A percentile compares a stretch with the other conserved stretches of the same genome.
These are phyloP conservation scores for Periconia sp. DNA, from an alignment of 2,329 filamentous ascomycete genomes.

Conservation along the genomic window DNA sequence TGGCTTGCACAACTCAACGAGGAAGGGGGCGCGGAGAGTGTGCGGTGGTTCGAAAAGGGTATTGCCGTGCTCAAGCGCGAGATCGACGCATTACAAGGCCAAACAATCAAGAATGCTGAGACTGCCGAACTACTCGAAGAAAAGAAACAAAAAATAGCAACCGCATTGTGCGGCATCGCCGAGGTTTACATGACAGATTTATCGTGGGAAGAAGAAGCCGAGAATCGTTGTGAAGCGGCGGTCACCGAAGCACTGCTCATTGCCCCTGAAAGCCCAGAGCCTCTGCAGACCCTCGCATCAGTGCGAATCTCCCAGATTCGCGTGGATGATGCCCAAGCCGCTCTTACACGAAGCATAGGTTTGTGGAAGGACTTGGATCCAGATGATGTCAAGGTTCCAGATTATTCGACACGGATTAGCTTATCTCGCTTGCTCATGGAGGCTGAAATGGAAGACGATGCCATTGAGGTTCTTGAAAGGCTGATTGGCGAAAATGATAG, in stretches of 20 bases:
- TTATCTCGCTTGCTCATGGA: slow-evolving; percentile 87
- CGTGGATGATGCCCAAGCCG: slow-evolving; percentile 75
- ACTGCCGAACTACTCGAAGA: slow-evolving; percentile 55
- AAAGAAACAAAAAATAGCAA: slow-evolving; percentile 79
- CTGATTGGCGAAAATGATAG: slow-evolving; percentile 86
- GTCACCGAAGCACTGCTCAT: slow-evolving; percentile 89
- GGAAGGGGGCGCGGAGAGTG: slow-evolving; percentile 61
- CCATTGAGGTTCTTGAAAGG: slow-evolving; percentile 80
- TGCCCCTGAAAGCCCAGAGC: slow-evolving; percentile 78
- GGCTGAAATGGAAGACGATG: slow-evolving; percentile 80
- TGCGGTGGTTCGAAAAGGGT: slow-evolving; percentile 66
- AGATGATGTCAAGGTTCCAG: slow-evolving; percentile 72
- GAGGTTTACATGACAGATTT: slow-evolving; percentile 99
- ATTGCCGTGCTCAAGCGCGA: slow-evolving; percentile 71
- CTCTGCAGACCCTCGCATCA: slow-evolving; percentile 93
- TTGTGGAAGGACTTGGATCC: slow-evolving; percentile 80
- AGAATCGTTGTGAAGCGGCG: slow-evolving; percentile 81
- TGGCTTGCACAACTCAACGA: slow-evolving; percentile 88
- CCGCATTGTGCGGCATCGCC: slow-evolving; percentile 88
- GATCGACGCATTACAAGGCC: slow-evolving; percentile 63
- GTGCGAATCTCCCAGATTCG: slow-evolving; percentile 87
- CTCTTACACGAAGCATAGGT: slow-evolving; percentile 75
- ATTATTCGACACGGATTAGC: slow-evolving; percentile 83
- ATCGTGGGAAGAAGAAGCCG: slow-evolving; percentile 87
- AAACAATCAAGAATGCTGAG: slow-evolving; percentile 39